Percentiles rank a stretch among this genome's conserved stretches.
These are phyloP conservation scores for Starmerella asiatica DNA, from an alignment of 805 yeast species.

Conservation along the genomic window DNA sequence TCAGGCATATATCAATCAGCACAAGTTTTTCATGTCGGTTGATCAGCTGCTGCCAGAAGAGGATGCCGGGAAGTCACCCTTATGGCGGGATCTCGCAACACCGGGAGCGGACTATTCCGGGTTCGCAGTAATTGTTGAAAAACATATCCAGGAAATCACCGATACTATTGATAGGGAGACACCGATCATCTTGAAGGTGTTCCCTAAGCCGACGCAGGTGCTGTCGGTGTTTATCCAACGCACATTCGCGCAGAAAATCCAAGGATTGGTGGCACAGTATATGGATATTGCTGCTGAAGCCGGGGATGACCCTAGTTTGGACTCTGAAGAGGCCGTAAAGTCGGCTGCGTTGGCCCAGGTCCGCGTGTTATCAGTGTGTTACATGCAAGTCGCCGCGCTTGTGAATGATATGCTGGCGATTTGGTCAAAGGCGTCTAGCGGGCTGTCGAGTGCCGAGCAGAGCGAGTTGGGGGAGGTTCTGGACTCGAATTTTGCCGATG, in stretches of 20 bases:
- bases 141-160: constrained; percentile 42
- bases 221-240: constrained; percentile 58
- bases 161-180: constrained; percentile 59
- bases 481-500: constrained; percentile 59
- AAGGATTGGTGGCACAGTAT: constrained; percentile 36
- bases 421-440: constrained; percentile 30
- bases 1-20: constrained; percentile 68
- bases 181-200: constrained; percentile 57
- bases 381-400: constrained; percentile 43
- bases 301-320: constrained; percentile 46
- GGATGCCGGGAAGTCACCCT: constrained; percentile 24
- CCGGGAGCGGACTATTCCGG: constrained; percentile 39
- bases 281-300: constrained; percentile 49
- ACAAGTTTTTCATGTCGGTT: constrained; percentile 50
- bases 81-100: constrained; percentile 49
- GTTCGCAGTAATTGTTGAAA: constrained; percentile 40
- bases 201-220: constrained; percentile 53
- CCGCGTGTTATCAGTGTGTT: constrained; percentile 58
- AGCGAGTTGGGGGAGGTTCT: constrained; percentile 36
- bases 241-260: constrained; percentile 55
- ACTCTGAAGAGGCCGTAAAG: no score
- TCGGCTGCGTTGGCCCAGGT: constrained; percentile 40
- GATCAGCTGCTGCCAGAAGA: constrained; percentile 20
- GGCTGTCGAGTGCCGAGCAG: constrained; percentile 26
- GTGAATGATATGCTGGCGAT: constrained; percentile 48